Base-by-base conservation (phyloP, 2,329 filamentous ascomycete species). In the Colletotrichum camelliae region DNA sequence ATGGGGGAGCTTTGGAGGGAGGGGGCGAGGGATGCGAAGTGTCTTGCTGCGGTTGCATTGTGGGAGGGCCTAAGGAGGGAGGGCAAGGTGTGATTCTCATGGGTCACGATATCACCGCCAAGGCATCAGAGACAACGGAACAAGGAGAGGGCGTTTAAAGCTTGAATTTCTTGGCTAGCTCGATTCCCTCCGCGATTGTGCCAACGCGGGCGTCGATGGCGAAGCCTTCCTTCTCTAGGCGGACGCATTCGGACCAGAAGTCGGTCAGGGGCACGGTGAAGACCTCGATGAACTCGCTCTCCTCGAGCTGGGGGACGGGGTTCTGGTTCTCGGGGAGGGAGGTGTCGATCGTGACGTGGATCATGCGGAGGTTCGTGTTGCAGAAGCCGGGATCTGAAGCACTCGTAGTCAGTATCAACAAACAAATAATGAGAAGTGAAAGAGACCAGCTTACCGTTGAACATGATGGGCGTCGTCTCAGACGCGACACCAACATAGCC, bases 201-300 rank as follows among this genome's bases (percentile, higher is more conserved):
- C 93, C 94, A 3, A 96, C 93, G 52, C 94, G 88, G 7, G 94
- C 94, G 83, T 97, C 95, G 78, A 97, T 94, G 1, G 93, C 94
- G 83, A 91, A 96, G 0, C 95, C 95, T 77, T 95, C 87, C 3
- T 86, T 85, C 81, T 96, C 94, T 1, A 96, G 86, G 77, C 83
- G 89, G 82, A 91, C 91, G 81, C 93, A 93, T 81, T 94, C 92
- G 0, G 88, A 88, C 86, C 93, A 95, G 52, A 96, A 83, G 16
- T 89, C 86, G 24, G 84, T 86, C 58, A 96, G 81, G 7, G 92
- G 93, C 9, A 95, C 88, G 10, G 90, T 91, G 80, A 96, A 96
- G 39, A 93, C 93, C 82, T 96, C 94, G 80, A 96, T 96, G 81
- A 96, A 96, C 84, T 96, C 94, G 77, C 92, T 93, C 31, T 96